Evolutionary conservation across 2,329 filamentous ascomycete genomes (phyloP).

Genomic region (Phyllosticta ampelicida): DNA sequence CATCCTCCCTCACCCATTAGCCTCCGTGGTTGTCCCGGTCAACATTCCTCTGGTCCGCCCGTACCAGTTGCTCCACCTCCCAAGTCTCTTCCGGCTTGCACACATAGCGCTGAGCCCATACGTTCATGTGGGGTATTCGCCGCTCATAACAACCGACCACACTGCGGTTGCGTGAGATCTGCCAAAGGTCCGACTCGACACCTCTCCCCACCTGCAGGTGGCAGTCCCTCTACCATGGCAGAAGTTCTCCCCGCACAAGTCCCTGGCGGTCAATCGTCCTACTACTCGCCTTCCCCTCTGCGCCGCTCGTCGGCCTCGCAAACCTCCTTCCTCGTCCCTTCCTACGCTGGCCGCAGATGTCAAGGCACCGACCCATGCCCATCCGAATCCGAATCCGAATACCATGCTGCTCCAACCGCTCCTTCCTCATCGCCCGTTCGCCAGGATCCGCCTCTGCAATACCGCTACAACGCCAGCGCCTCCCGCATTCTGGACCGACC

Average conservation of each 20-base stretch:
- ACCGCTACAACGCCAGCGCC: constrained; percentile 18
- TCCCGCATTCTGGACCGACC: constrained; percentile 36
- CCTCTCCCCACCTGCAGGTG: neutral
- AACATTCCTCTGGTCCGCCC: neutral
- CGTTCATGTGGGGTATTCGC: constrained; percentile 4
- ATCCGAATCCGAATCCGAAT: too few relatives aligned
- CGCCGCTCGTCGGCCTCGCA: constrained; percentile 32
- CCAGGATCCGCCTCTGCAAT: neutral
- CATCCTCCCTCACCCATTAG: constrained; percentile 2
- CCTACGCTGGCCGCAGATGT: constrained; percentile 13
- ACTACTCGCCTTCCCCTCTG: constrained; percentile 31
- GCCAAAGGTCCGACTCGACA: neutral
- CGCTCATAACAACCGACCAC: constrained; percentile 6
- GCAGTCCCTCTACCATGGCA: constrained; percentile 24
- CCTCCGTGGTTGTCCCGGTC: constrained; percentile 2
- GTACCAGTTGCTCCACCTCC: neutral
- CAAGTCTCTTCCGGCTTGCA: neutral
- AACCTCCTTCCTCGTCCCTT: constrained; percentile 31
- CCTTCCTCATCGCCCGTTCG: constrained; percentile 2
- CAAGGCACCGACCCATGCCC: constrained; percentile 23
- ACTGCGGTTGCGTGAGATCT: constrained; percentile 5
- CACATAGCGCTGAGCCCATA: neutral
- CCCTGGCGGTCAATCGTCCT: constrained; percentile 32
- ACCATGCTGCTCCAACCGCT: constrained; percentile 21
- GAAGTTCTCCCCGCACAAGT: constrained; percentile 33